Conservation (phyloP, 306 rosid genomes). For the Hippophae tibetana region DNA sequence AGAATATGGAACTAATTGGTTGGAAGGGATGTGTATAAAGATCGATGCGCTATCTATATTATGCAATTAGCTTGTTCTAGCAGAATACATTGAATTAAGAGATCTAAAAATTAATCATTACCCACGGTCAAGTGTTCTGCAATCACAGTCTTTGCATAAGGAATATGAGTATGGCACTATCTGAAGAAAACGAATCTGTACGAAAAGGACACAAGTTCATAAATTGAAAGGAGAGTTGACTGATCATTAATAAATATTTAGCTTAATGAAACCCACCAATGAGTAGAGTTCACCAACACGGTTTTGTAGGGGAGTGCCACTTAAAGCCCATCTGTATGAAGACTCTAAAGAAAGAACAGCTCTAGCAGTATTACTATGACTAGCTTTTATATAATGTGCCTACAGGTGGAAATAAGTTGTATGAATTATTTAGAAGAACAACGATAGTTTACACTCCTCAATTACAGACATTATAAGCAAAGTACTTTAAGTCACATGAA, state of each 20-base stretch:
- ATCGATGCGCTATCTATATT: too few species aligned
- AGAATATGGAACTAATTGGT: too few species aligned
- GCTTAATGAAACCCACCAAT: constrained; percentile 35
- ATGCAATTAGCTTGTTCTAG: background rate
- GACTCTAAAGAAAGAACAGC: constrained; percentile 81
- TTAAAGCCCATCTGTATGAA: constrained; percentile 81
- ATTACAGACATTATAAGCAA: too few species aligned
- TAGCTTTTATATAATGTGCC: constrained; percentile 81
- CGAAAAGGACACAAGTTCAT: constrained; percentile 13
- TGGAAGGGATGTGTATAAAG: too few species aligned
- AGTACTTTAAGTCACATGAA: too few species aligned
- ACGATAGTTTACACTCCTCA: too few species aligned
- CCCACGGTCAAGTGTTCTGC: constrained; percentile 75
- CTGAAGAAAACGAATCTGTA: constrained; percentile 78
- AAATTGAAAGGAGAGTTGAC: constrained; percentile 13
- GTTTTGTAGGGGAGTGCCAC: constrained; percentile 92
- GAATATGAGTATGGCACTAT: constrained; percentile 70
- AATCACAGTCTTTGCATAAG: constrained; percentile 92
- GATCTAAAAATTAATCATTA: constrained; percentile 20
- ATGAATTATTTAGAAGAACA: background rate
- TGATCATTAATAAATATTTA: background rate
- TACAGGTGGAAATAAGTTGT: constrained; percentile 8
- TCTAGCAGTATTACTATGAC: constrained; percentile 61
- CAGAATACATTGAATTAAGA: constrained; percentile 5
- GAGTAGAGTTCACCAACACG: constrained; percentile 84